A percentile compares a stretch with the other conserved stretches of the same genome.
Evolutionary conservation across 306 rosid genomes (phyloP).

Genomic region (Corylus heterophylla): DNA sequence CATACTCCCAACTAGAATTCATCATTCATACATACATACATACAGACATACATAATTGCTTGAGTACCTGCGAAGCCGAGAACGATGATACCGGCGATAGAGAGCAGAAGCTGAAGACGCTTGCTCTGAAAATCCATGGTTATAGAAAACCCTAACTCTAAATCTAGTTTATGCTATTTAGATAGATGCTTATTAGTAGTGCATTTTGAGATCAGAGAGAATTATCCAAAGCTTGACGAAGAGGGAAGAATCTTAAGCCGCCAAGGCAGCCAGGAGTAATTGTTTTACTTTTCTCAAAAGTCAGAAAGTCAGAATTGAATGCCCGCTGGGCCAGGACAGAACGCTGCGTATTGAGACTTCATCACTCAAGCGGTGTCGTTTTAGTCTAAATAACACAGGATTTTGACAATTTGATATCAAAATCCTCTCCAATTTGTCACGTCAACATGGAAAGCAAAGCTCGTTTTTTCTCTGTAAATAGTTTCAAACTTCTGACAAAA

Average conservation of each 20-base stretch:
- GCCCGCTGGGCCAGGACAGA: background rate
- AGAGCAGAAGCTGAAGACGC: conserved; percentile 46
- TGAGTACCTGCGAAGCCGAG: conserved; percentile 73
- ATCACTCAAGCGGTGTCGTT: background rate
- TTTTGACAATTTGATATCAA: no score
- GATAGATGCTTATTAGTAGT: background rate
- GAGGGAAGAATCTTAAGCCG: conserved; percentile 34
- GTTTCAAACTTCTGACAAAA: no score
- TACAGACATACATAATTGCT: background rate
- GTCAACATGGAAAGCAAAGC: no score
- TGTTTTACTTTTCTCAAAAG: background rate
- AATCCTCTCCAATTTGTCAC: no score
- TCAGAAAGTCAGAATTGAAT: background rate
- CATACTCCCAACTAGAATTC: background rate
- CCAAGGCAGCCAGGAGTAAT: background rate
- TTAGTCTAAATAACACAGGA: background rate
- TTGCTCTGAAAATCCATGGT: conserved; percentile 67
- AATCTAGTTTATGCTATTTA: background rate
- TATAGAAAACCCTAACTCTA: conserved; percentile 21
- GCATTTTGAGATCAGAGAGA: background rate
- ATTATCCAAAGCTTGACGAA: conserved; percentile 3
- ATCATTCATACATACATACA: conserved; percentile 2
- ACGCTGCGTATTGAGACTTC: background rate
- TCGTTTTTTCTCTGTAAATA: no score
- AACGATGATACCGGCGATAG: conserved; percentile 46